Evolutionary conservation across 2,329 filamentous ascomycete genomes (phyloP), one percentile per base, ranked within the genome.

Genomic region (Diaporthe ampelina): DNA sequence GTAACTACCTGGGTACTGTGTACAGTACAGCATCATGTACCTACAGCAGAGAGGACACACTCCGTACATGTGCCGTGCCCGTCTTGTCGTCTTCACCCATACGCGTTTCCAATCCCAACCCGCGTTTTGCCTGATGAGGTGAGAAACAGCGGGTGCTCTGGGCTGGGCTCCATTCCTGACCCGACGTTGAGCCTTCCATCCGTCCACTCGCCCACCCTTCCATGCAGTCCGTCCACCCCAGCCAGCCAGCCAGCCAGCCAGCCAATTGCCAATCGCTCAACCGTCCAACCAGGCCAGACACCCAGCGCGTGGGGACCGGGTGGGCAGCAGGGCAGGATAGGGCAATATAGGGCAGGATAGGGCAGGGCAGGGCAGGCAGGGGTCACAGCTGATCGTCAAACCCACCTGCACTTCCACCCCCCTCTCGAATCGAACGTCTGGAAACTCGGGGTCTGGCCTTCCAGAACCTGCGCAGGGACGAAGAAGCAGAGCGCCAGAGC

Each of bases 81-180:
- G 45, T 37, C 37, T 52, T 52, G 37, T 67, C 63, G 63, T 67
- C 63, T 35, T 67, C 32, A 52, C 48, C 63, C 63, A 52, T 32
- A n/a, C 45, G 32, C 29, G 63, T 67, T 67, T 67, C 63, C 61
- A 67, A 52, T 52, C 63, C 45, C 45, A 67, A 67, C 45, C 63
- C 63, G 63, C 45, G 63, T 67, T 67, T 67, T 67, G 63, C 63
- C 63, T 67, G 63, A 52, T 67, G 63, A 67, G 63, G 63, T 67
- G 63, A 67, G 63, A 67, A 67, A 67, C 63, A 52, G 63, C 45
- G 63, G 58, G 63, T 68, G 63, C 63, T 54, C 63, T 37, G 45
- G 63, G 63, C 63, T 54, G 61, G 61, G 59, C 61, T 52, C 45
- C 63, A 67, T 50, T 52, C 24, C 43, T 52, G 61, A 52, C 45